Conservation (phyloP, 2,329 filamentous ascomycete species). For the Hypoxylon sp. region DNA sequence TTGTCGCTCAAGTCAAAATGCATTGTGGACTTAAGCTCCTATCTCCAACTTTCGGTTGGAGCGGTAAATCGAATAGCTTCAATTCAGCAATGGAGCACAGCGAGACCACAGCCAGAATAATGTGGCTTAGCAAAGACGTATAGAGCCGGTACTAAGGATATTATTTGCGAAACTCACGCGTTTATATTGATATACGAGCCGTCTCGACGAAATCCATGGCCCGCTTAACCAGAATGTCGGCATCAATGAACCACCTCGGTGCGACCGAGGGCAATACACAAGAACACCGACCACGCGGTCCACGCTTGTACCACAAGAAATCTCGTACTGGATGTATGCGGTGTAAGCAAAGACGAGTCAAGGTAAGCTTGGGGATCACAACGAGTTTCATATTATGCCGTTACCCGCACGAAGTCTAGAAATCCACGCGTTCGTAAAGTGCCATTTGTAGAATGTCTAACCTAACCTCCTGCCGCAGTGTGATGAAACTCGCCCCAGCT, state of each 20-base stretch:
- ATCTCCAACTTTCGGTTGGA: slow-evolving; percentile 5
- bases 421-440: slow-evolving; percentile 1
- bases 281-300: slow-evolving; percentile 42
- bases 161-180: not conserved
- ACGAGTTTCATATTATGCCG: slow-evolving; percentile 1
- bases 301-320: slow-evolving; percentile 48
- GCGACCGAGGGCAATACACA: slow-evolving; percentile 34
- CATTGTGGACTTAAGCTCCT: slow-evolving; percentile 1
- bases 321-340: slow-evolving; percentile 45
- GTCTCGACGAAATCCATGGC: slow-evolving; percentile 1
- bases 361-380: slow-evolving; percentile 34
- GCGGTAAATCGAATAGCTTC: slow-evolving; percentile 15
- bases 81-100: slow-evolving; percentile 2
- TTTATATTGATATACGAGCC: not conserved
- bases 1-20: slow-evolving; percentile 18
- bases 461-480: slow-evolving; percentile 38
- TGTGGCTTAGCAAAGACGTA: not conserved
- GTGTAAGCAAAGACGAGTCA: slow-evolving; percentile 46
- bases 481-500: slow-evolving; percentile 44
- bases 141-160: not conserved
- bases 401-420: slow-evolving; percentile 2
- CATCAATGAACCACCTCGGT: not conserved
- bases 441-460: slow-evolving; percentile 23
- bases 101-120: slow-evolving; percentile 1
- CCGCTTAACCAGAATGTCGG: not conserved